Base-by-base conservation (phyloP, 2,329 filamentous ascomycete species). In the Fusarium neocosmosporiellum region DNA sequence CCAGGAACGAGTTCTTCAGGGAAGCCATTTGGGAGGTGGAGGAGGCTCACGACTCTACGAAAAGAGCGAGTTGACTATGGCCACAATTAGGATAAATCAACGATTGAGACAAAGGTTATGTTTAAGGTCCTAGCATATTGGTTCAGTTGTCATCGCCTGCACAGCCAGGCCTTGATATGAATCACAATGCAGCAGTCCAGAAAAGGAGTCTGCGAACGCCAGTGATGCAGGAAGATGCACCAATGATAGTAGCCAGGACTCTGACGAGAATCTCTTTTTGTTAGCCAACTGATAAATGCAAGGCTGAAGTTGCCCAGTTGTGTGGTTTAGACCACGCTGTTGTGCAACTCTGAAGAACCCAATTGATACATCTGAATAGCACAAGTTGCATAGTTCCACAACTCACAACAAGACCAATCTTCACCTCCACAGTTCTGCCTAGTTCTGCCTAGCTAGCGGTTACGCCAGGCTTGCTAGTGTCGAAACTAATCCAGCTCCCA, bases 381-480 rank as follows among this genome's bases (percentile, higher is more conserved):
- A n/a, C 18, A 50, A 50, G 24, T 29, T 50, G 24, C 16, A 29
- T 50, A 50, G 46, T 50, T 29, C 24, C 46, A 50, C 46, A 50
- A 29, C 24, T n/a, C 43, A 13, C 24, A 29, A 48, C 16, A 29
- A n/a, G 43, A 48, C 24, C 43, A 48, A n/a, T n/a, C 46, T 50
- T 50, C 46, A 50, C 29, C 53, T 36, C 33, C 33, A 22, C 53
- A 27, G 31, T 57, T 36, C 59, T 63, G 64, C 66, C 57, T 71
- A 29, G 43, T 13, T 27, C 46, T 9, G 46, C 63, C 34, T 24
- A 29, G 54, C 18, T 20, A 27, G 34, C 36, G 16, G 31, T 71
- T 70, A 50, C 60, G 68, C 43, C 37, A 54, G 65, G 69, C 69
- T 72, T 39, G 37, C 41, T 72, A 70, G 70, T 66, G 66, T 39